Evolutionary conservation across 352 stramenopile genomes (phyloP).

Genomic region (Pythium rishiriense): DNA sequence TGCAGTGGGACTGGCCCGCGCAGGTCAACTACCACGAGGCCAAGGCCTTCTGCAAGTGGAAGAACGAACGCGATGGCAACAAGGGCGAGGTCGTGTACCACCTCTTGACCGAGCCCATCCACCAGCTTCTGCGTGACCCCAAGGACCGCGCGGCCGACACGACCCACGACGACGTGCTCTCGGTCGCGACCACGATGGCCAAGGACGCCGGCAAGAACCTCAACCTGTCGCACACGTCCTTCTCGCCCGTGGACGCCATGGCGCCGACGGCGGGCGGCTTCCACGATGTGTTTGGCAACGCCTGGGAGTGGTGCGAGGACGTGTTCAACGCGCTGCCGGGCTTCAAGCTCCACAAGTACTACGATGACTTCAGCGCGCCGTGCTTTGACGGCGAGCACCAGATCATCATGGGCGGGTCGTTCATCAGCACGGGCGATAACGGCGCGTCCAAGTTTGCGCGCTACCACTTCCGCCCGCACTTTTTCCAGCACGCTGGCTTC

Average conservation of each 20-base stretch:
- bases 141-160: slow-evolving; percentile 50
- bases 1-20: slow-evolving; percentile 96
- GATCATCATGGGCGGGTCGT: slow-evolving; percentile 96
- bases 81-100: slow-evolving; percentile 77
- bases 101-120: slow-evolving; percentile 91
- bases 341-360: slow-evolving; percentile 91
- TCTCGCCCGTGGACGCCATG: slow-evolving; percentile 89
- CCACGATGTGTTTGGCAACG: slow-evolving; percentile 94
- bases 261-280: slow-evolving; percentile 78
- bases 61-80: slow-evolving; percentile 60
- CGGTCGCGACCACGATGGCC: slow-evolving; percentile 48
- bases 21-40: slow-evolving; percentile 97
- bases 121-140: slow-evolving; percentile 86
- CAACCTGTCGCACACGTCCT: slow-evolving; percentile 91
- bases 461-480: slow-evolving; percentile 97
- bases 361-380: slow-evolving; percentile 97
- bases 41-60: slow-evolving; percentile 92
- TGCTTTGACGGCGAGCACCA: slow-evolving; percentile 97
- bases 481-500: slow-evolving; percentile 97
- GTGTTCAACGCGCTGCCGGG: slow-evolving; percentile 93
- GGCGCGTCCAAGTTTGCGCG: slow-evolving; percentile 93
- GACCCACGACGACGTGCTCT: slow-evolving; percentile 81
- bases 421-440: slow-evolving; percentile 94
- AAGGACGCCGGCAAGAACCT: slow-evolving; percentile 78
- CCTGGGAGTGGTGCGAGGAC: slow-evolving; percentile 97